Evolutionary conservation across 2,329 filamentous ascomycete genomes (phyloP).

Genomic region (Exophiala aquamarina): DNA sequence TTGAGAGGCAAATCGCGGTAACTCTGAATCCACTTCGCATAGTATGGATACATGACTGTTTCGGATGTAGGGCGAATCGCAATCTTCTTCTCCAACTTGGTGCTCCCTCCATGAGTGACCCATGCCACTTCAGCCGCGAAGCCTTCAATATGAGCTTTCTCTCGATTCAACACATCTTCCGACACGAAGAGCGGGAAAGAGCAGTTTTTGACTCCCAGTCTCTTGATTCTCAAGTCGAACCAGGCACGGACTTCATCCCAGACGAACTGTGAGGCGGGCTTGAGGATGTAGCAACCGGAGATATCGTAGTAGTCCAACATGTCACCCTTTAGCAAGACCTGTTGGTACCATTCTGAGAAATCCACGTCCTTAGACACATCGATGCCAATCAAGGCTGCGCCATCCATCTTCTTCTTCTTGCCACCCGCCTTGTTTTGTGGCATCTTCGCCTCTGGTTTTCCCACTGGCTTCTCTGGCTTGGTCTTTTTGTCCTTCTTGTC

Average conservation of each 20-base stretch:
- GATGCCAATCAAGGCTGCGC: constrained; percentile 75
- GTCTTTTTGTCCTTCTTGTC: constrained; percentile 48
- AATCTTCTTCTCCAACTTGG: constrained; percentile 80
- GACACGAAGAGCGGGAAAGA: constrained; percentile 97
- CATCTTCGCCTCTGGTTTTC: constrained; percentile 47
- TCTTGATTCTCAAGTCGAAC: constrained; percentile 72
- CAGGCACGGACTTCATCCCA: constrained; percentile 65
- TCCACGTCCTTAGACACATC: constrained; percentile 82
- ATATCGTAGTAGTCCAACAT: constrained; percentile 99
- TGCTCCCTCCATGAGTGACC: constrained; percentile 72
- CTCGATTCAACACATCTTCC: constrained; percentile 76
- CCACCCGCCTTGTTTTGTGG: constrained; percentile 37
- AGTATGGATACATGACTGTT: constrained; percentile 93
- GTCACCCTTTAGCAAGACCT: constrained; percentile 93
- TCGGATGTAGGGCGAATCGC: constrained; percentile 69
- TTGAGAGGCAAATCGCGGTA: constrained; percentile 92
- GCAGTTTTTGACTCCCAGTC: constrained; percentile 88
- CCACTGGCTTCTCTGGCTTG: constrained; percentile 41
- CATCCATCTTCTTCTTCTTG: constrained; percentile 56
- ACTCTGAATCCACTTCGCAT: constrained; percentile 93
- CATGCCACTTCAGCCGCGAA: constrained; percentile 73
- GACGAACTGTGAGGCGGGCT: constrained; percentile 66
- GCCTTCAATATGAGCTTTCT: constrained; percentile 98
- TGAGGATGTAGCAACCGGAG: constrained; percentile 94
- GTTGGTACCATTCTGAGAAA: constrained; percentile 95